These are phyloP conservation scores for Ceratocystis papillata DNA, from an alignment of 2,329 filamentous ascomycete species.

Conservation along the genomic window DNA sequence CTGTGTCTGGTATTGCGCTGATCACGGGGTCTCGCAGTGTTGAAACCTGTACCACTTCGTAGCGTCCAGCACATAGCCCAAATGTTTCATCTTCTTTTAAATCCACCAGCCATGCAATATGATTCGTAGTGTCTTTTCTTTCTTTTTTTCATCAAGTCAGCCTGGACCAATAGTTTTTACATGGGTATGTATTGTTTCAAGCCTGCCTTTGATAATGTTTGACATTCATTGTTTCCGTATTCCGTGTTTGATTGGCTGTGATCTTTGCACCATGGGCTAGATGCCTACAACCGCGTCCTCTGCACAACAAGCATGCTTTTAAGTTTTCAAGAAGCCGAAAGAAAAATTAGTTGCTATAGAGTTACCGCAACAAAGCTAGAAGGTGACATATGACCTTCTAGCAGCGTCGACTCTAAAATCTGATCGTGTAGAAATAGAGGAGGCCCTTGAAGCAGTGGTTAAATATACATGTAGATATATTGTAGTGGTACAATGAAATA, in stretches of 20 bases:
- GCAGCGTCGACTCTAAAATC: not conserved
- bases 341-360: not conserved
- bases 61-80: not conserved
- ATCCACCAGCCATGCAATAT: not conserved
- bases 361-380: not conserved
- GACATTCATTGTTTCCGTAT: not conserved
- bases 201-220: not conserved
- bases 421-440: no score
- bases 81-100: conserved; percentile 2
- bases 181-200: not conserved
- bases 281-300: no score
- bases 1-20: not conserved
- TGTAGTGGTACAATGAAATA: not conserved
- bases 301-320: no score
- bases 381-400: no score
- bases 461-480: not conserved
- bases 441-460: not conserved
- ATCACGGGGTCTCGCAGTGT: conserved; percentile 6
- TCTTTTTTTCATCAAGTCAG: not conserved
- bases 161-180: not conserved
- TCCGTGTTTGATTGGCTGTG: not conserved
- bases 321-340: no score
- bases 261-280: not conserved
- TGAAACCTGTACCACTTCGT: conserved; percentile 5
- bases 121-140: not conserved